Conservation (phyloP, 1,284 basidiomycete genomes). For the Thelephora terrestris region DNA sequence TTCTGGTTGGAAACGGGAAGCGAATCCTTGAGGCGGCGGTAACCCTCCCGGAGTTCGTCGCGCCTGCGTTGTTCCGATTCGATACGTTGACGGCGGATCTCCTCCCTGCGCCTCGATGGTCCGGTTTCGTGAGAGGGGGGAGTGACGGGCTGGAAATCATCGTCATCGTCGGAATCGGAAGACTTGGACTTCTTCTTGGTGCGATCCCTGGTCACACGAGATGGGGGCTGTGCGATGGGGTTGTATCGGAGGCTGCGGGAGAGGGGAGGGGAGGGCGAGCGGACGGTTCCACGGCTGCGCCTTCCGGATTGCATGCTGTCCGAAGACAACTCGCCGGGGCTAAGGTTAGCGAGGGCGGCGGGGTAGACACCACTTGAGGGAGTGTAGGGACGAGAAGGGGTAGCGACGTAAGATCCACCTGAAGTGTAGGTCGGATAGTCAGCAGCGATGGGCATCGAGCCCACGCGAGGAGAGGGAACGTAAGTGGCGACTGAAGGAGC, state of each 20-base stretch:
- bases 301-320: slow-evolving; percentile 55
- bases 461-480: slow-evolving; percentile 44
- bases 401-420: slow-evolving; percentile 34
- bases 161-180: slow-evolving; percentile 50
- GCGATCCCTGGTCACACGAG: slow-evolving; percentile 22
- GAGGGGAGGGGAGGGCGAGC: slow-evolving; percentile 51
- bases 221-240: slow-evolving; percentile 47
- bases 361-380: slow-evolving; percentile 62
- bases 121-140: slow-evolving; percentile 17
- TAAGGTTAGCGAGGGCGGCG: slow-evolving; percentile 58
- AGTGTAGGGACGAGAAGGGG: slow-evolving; percentile 56
- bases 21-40: slow-evolving; percentile 75
- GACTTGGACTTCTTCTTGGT: slow-evolving; percentile 43
- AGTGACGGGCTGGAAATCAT: slow-evolving; percentile 49
- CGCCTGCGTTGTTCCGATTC: slow-evolving; percentile 80
- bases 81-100: slow-evolving; percentile 77
- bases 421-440: slow-evolving; percentile 58
- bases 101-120: slow-evolving; percentile 54
- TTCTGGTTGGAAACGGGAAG: slow-evolving; percentile 82
- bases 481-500: slow-evolving; percentile 31
- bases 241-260: slow-evolving; percentile 67
- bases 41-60: slow-evolving; percentile 81
- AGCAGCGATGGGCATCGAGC: slow-evolving; percentile 44
- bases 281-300: slow-evolving; percentile 54
- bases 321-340: slow-evolving; percentile 58